A percentile compares a stretch with the other conserved stretches of the same genome.
Conservation (phyloP, 1,139 yeast genomes). For the Zygosaccharomyces sapae region DNA sequence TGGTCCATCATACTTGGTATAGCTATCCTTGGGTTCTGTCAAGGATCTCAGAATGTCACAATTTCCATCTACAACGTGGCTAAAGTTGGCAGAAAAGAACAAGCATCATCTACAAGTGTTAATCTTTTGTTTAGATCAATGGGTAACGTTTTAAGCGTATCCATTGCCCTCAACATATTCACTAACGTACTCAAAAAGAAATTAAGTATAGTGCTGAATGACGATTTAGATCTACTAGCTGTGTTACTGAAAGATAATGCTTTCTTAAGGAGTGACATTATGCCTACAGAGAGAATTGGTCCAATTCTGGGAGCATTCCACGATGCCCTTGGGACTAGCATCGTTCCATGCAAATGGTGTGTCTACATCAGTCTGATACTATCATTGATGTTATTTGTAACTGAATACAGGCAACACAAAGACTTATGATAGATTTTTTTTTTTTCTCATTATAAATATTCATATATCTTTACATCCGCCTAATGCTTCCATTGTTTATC, state of each 20-base stretch:
- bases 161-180: constrained; percentile 36
- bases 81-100: constrained; percentile 38
- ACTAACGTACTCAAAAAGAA: constrained; percentile 7
- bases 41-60: constrained; percentile 47
- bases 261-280: constrained; percentile 4
- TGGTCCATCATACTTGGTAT: constrained; percentile 38
- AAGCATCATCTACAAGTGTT: constrained; percentile 39
- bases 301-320: constrained; percentile 7
- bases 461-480: too few relatives aligned
- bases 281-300: constrained; percentile 7
- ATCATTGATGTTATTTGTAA: constrained; percentile 6
- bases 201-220: constrained; percentile 1
- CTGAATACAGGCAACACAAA: constrained; percentile 1
- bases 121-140: constrained; percentile 35
- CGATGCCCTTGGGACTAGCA: constrained; percentile 6
- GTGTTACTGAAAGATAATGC: constrained; percentile 11
- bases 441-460: too few relatives aligned
- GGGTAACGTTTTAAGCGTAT: constrained; percentile 42
- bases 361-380: constrained; percentile 7
- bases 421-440: not conserved
- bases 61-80: constrained; percentile 44
- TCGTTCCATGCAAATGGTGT: constrained; percentile 11
- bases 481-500: too few relatives aligned
- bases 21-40: constrained; percentile 39
- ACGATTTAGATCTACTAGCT: constrained; percentile 7